A percentile compares a stretch with the other conserved stretches of the same genome.
These are phyloP conservation scores for Kernera saxatilis DNA, from an alignment of 345 rosid species.

Conservation along the genomic window DNA sequence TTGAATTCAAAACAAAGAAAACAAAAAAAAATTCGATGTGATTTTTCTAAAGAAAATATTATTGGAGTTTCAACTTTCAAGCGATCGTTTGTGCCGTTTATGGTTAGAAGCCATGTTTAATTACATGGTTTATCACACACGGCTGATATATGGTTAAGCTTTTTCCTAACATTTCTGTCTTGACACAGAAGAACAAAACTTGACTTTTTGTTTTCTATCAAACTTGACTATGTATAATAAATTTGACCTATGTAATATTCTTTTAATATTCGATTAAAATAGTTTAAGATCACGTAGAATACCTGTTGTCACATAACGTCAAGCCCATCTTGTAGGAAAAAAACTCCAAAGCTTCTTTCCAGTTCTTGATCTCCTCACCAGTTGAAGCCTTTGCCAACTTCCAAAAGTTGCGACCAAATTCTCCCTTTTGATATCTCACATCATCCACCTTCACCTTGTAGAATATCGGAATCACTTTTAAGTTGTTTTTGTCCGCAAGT, in stretches of 20 bases:
- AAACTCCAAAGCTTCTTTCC: conserved; percentile 12
- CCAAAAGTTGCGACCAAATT: background rate
- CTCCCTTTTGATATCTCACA: background rate
- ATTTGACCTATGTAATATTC: background rate
- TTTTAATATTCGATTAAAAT: background rate
- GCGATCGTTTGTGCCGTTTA: too few species aligned
- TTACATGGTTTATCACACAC: too few species aligned
- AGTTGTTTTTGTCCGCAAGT: background rate
- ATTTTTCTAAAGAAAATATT: too few species aligned
- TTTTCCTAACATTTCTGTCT: too few species aligned
- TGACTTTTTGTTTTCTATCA: too few species aligned
- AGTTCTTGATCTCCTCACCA: background rate
- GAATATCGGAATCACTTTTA: background rate
- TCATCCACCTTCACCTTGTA: background rate
- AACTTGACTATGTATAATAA: too few species aligned
- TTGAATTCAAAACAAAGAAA: too few species aligned
- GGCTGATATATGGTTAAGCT: too few species aligned
- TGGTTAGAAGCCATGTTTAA: too few species aligned
- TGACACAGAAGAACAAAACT: too few species aligned
- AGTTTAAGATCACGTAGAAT: background rate
- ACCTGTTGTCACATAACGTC: background rate
- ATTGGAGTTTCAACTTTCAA: too few species aligned
- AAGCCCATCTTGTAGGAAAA: background rate
- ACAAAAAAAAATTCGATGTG: too few species aligned
- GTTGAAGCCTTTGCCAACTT: background rate